Base-by-base conservation (phyloP, 2,329 filamentous ascomycete species). In the Pseudogymnoascus verrucosus region DNA sequence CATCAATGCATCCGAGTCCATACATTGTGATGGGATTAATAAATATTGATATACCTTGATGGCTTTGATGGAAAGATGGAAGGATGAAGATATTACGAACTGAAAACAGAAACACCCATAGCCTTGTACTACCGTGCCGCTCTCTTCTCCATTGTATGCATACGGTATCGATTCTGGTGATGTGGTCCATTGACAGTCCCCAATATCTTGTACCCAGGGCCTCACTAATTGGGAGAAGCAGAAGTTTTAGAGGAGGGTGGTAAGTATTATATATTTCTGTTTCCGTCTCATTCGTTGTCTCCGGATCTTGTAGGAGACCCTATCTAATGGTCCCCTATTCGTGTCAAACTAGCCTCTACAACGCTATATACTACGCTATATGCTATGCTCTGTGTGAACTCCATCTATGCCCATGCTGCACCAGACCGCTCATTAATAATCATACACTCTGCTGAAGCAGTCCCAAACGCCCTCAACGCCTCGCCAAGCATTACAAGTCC, bases 391-490 rank as follows among this genome's bases (percentile, higher is more conserved):
- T 19, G 34, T 31, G 28, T 16, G 51, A 57, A 34, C 26, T 34
- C 51, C 28, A 57, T 57, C 28, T 57, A 57, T 57, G 51, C 51
- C 51, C 28, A 57, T 57, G 51, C 51, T 57, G 51, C 51, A 34
- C 51, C 51, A 57, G n/a, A 57, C 5, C 51, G 51, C 51, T 57
- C 51, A 57, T 57, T 57, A 57, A 57, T 54, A 34, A 54, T 54
- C 26, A 31, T 54, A 54, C 47, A 19, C 26, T 19, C 12, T 28
- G 28, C 7, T 14, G 26, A 54, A 31, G 47, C n/a, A n/a, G 23
- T 34, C 26, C 26, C 28, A 16, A 57, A 57, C n/a, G 51, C 47
- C 51, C 5, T 19, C 51, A 57, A 57, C 51, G 28, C 51, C 51
- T 57, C 51, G 51, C 51, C 28, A 57, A 57, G 34, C 51, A 12